Percentiles rank a stretch among this genome's conserved stretches.
phyloP scores from a whole-genome alignment of 176 grass and related monocot genomes.

The Areca catechu region DNA sequence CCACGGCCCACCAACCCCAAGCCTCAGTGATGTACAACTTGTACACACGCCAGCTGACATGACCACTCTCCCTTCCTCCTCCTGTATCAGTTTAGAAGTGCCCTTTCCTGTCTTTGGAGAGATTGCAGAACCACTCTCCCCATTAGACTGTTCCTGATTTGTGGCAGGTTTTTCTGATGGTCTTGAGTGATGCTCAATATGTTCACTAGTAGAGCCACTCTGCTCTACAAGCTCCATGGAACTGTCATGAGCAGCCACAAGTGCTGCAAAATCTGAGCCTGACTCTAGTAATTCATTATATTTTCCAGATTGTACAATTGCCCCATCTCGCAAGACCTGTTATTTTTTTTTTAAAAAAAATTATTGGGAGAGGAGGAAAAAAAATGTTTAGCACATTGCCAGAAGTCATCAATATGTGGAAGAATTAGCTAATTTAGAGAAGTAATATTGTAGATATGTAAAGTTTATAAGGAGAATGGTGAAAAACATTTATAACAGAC shows the following conservation, averaged over 20 bases:
- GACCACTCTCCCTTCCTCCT: constrained; percentile 78
- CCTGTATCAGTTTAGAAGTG: constrained; percentile 70
- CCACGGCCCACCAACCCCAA: constrained; percentile 70
- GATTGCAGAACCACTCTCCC: constrained; percentile 15
- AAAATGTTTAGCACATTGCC: no score
- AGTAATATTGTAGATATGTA: no score
- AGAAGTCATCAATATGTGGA: no score
- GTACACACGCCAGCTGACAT: constrained; percentile 69
- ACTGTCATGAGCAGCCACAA: constrained; percentile 79
- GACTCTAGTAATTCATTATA: constrained; percentile 53
- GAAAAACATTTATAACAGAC: no score
- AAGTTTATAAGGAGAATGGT: no score
- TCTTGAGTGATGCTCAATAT: constrained; percentile 3
- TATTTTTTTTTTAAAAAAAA: no score
- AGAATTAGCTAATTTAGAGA: no score
- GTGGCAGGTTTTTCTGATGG: constrained; percentile 1
- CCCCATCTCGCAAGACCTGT: constrained; percentile 81
- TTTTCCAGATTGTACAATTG: constrained; percentile 68
- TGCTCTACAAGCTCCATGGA: constrained; percentile 93
- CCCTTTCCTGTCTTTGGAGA: constrained; percentile 45
- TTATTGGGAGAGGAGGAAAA: no score
- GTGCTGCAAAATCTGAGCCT: constrained; percentile 59
- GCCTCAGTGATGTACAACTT: constrained; percentile 77
- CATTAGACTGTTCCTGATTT: constrained; percentile 12
- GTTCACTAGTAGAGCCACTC: constrained; percentile 11